A percentile compares a stretch with the other conserved stretches of the same genome.
Conservation (phyloP, 2,329 filamentous ascomycete species). For the Fusarium newnesense region DNA sequence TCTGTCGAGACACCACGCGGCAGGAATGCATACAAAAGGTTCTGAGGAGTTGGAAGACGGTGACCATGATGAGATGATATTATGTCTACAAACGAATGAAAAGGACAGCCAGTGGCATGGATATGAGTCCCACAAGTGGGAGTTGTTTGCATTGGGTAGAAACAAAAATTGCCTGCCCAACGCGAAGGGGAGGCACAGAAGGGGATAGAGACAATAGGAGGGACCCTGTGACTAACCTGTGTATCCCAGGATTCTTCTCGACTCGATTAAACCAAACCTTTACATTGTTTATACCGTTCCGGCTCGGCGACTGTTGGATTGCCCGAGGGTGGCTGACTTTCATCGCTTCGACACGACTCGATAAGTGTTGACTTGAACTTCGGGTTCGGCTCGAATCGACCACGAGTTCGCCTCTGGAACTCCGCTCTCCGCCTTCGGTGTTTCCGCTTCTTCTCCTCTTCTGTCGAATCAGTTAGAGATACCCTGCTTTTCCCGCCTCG, state of each 20-base stretch:
- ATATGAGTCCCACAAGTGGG: background rate
- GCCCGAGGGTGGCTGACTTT: background rate
- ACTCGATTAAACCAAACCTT: slow-evolving; percentile 10
- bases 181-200: slow-evolving; percentile 9
- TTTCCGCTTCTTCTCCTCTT: slow-evolving; percentile 27
- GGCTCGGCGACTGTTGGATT: slow-evolving; percentile 12
- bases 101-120: background rate
- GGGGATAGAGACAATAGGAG: slow-evolving; percentile 1
- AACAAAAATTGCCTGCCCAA: slow-evolving; percentile 3
- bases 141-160: slow-evolving; percentile 2
- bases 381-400: slow-evolving; percentile 34
- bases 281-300: slow-evolving; percentile 12
- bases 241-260: slow-evolving; percentile 15
- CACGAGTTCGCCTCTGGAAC: slow-evolving; percentile 26
- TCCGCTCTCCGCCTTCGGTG: slow-evolving; percentile 31
- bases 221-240: slow-evolving; percentile 24
- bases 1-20: background rate
- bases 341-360: slow-evolving; percentile 16
- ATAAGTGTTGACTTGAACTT: slow-evolving; percentile 21
- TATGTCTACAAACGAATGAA: background rate
- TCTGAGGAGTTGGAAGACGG: background rate
- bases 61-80: background rate
- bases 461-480: slow-evolving; percentile 22
- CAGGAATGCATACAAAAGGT: background rate
- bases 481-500: slow-evolving; percentile 3